Conservation (phyloP, 2,329 filamentous ascomycete genomes). For the Xylariaceae sp. region DNA sequence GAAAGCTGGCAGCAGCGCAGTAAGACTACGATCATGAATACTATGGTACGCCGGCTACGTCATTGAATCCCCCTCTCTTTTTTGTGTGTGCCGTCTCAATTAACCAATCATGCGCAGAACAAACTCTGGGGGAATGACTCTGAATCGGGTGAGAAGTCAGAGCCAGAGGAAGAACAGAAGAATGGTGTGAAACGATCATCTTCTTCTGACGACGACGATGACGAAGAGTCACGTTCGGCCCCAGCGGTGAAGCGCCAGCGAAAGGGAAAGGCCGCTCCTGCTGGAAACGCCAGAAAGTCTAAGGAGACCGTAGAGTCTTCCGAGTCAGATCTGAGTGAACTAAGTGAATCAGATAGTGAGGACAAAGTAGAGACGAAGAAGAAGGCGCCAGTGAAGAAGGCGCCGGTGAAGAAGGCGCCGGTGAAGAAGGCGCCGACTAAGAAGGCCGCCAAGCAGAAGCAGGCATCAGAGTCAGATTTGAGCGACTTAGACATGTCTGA, state of each 20-base stretch:
- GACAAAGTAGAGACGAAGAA: slow-evolving; percentile 7
- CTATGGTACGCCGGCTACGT: slow-evolving; percentile 42
- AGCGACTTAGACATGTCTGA: slow-evolving; percentile 24
- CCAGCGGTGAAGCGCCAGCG: slow-evolving; percentile 39
- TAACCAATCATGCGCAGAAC: slow-evolving; percentile 20
- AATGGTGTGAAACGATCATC: slow-evolving; percentile 31
- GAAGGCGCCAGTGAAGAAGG: slow-evolving; percentile 7
- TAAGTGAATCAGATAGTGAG: slow-evolving; percentile 25
- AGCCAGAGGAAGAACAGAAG: slow-evolving; percentile 20
- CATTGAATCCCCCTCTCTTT: neutral
- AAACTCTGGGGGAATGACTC: slow-evolving; percentile 17
- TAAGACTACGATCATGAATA: slow-evolving; percentile 51
- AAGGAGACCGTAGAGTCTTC: slow-evolving; percentile 30
- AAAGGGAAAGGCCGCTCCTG: slow-evolving; percentile 27
- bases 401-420: slow-evolving; percentile 13
- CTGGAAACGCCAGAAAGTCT: slow-evolving; percentile 27
- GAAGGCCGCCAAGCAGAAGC: slow-evolving; percentile 19
- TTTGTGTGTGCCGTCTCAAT: neutral
- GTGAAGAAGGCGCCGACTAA: slow-evolving; percentile 16
- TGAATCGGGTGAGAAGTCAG: slow-evolving; percentile 9
- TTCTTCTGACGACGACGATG: neutral
- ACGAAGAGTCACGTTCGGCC: slow-evolving; percentile 34
- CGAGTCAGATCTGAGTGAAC: slow-evolving; percentile 30
- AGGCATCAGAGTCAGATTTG: slow-evolving; percentile 21
- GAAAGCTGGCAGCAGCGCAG: slow-evolving; percentile 54